Evolutionary conservation across 2,329 filamentous ascomycete genomes (phyloP), one percentile per base, ranked within the genome.

Genomic region (Talaromyces verruculosus): DNA sequence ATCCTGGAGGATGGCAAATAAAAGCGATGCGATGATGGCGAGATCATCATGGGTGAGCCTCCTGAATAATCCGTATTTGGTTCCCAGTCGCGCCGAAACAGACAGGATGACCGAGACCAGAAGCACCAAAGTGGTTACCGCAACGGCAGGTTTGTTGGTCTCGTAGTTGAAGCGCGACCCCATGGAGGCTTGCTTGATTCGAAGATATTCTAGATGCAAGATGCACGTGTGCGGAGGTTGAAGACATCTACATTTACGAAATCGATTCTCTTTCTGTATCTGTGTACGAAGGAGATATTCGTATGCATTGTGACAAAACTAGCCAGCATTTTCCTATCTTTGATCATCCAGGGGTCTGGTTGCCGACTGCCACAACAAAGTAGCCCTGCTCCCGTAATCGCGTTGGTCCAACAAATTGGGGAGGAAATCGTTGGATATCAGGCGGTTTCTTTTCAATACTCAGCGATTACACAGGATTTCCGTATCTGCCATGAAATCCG

Each of bases 151-250:
- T 51, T 69, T 68, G 64, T 67, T 65, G 11, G 67, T 70, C 43
- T 72, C 71, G 22, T 61, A 58, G 39, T 67, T 67, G 41, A 72
- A 73, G 57, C 71, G 70, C 37, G 68, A 65, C n/a, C 68, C 69
- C 69, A 70, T 70, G 13, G 47, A 67, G 61, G 22, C 41, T 65
- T 57, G 49, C 25, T 63, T 43, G 47, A 33, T 30, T 35, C 22
- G 22, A 43, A 45, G 47, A 57, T 63, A 63, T 33, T 63, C 61
- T 63, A 25, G 49, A 63, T 57, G 61, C 47, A 57, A 55, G 8
- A 63, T 43, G 35, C 30, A 11, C 45, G 53, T 53, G 60, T 62
- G 28, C n/a, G 45, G 60, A 62, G 43, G 60, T 63, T 63, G 22
- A 39, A 63, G 61, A 57, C 49, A 63, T 25, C 61, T 63, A 35